Conservation (phyloP, 2,329 filamentous ascomycete genomes). For the Phialocephala sp. region DNA sequence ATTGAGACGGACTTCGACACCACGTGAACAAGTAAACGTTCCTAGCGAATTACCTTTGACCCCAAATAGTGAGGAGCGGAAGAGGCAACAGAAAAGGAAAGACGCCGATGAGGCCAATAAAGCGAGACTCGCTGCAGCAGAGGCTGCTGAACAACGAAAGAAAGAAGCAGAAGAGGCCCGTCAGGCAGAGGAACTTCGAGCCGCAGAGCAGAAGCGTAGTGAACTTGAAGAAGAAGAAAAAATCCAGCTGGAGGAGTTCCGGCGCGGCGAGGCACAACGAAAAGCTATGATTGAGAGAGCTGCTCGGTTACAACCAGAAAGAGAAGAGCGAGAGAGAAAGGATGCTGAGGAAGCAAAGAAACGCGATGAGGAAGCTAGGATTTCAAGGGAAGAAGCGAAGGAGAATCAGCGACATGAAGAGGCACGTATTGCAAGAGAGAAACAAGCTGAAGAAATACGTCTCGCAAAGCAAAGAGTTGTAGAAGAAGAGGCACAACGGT, state of each 20-base stretch:
- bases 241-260: conserved; percentile 24
- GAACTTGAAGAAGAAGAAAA: conserved; percentile 27
- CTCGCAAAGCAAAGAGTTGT: background rate
- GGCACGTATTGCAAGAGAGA: background rate
- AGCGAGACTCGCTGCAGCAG: conserved; percentile 29
- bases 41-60: conserved; percentile 36
- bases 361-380: conserved; percentile 16
- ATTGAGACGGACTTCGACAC: conserved; percentile 22
- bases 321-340: conserved; percentile 22
- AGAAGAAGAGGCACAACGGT: background rate
- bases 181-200: conserved; percentile 26
- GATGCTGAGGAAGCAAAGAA: conserved; percentile 27
- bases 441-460: background rate
- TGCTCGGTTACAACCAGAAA: conserved; percentile 28
- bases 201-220: conserved; percentile 26
- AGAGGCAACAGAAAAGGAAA: conserved; percentile 25
- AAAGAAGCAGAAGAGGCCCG: conserved; percentile 30
- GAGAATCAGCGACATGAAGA: conserved; percentile 17
- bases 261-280: conserved; percentile 22
- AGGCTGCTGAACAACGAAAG: conserved; percentile 32
- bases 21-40: conserved; percentile 20
- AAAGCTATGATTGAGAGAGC: conserved; percentile 27
- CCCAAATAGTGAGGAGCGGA: conserved; percentile 35
- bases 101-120: conserved; percentile 30
- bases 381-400: conserved; percentile 31